These are phyloP conservation scores for Hirsutella minnesotensis DNA, from an alignment of 2,329 filamentous ascomycete species.

Conservation along the genomic window DNA sequence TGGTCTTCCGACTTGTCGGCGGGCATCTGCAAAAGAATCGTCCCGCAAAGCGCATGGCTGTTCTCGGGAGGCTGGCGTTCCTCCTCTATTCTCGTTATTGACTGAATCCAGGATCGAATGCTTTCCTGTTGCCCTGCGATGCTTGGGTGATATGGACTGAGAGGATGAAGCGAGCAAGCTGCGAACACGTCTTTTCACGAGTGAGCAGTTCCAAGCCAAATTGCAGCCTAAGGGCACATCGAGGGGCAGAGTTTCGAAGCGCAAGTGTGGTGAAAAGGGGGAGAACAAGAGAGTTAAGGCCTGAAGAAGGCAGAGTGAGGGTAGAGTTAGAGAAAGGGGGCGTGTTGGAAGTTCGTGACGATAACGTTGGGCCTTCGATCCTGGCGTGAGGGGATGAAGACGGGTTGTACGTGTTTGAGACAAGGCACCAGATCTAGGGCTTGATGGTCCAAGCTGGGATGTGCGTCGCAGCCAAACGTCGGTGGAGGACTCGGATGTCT, in stretches of 20 bases:
- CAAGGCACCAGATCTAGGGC: constrained; percentile 2
- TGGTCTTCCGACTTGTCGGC: constrained; percentile 23
- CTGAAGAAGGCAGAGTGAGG: background rate
- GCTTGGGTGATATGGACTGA: no score
- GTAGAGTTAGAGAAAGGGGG: background rate
- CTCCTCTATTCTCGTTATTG: constrained; percentile 5
- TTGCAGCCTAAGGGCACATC: no score
- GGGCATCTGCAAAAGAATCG: constrained; percentile 25
- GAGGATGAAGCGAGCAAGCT: no score
- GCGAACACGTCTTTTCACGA: no score
- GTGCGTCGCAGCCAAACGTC: background rate
- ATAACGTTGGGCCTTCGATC: background rate
- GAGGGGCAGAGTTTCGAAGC: no score
- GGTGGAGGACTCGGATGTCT: background rate
- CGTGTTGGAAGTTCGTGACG: background rate
- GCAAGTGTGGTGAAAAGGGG: no score
- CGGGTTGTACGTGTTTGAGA: constrained; percentile 2
- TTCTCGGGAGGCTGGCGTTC: constrained; percentile 21
- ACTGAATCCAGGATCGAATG: no score
- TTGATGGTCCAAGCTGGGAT: constrained; percentile 1
- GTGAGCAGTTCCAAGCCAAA: no score
- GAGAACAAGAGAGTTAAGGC: background rate
- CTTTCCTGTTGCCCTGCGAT: background rate
- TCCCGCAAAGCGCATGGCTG: constrained; percentile 25
- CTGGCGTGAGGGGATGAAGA: constrained; percentile 1